These are phyloP conservation scores for Rhodotorula sp. DNA, from an alignment of 1,284 basidiomycete genomes.

Conservation along the genomic window DNA sequence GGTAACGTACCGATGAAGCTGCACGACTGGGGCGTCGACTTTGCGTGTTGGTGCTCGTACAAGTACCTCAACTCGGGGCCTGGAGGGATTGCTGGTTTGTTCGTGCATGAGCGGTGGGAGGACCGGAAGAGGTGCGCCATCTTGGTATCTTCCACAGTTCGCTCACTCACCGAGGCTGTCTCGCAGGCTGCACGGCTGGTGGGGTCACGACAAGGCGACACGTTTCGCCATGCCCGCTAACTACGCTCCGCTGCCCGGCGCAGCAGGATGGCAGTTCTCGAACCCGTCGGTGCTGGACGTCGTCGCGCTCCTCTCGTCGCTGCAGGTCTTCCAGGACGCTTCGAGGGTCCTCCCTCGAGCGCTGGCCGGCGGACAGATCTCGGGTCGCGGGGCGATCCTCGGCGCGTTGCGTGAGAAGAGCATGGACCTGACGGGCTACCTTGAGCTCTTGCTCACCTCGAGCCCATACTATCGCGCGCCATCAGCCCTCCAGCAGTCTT, in stretches of 20 bases:
- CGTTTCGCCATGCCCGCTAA: constrained; percentile 85
- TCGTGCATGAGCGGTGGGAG: constrained; percentile 74
- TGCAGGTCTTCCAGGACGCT: constrained; percentile 72
- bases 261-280: constrained; percentile 92
- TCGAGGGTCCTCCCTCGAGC: constrained; percentile 49
- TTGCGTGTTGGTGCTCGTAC: constrained; percentile 97
- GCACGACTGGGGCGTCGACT: constrained; percentile 93
- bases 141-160: no score
- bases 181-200: constrained; percentile 86
- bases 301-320: constrained; percentile 73
- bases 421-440: constrained; percentile 64
- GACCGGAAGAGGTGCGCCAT: constrained; percentile 30
- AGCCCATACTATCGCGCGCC: constrained; percentile 60
- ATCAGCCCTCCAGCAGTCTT: constrained; percentile 48
- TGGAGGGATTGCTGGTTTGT: constrained; percentile 90
- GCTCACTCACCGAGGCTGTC: background rate
- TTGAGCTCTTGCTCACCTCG: constrained; percentile 64
- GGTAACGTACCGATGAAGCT: constrained; percentile 88
- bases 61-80: constrained; percentile 97
- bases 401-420: constrained; percentile 66
- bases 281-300: constrained; percentile 82
- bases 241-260: constrained; percentile 82
- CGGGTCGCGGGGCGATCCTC: constrained; percentile 51
- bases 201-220: constrained; percentile 84
- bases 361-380: constrained; percentile 19